Base-by-base conservation (phyloP, 75 land plant genomes). In the Picea glauca region DNA sequence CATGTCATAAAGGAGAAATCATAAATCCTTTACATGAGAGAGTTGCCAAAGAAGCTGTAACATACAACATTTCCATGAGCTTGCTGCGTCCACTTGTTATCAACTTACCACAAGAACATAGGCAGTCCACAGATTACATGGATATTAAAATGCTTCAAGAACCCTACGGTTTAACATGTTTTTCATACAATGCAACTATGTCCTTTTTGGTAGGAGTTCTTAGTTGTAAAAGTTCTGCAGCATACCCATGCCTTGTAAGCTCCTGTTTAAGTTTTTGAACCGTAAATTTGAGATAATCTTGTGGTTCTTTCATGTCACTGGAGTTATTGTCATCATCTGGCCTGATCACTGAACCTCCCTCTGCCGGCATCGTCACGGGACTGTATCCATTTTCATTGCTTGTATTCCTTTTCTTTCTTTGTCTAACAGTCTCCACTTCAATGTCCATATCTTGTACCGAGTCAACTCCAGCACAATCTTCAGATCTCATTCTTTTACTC, bases 131-230 rank as follows among this genome's bases (percentile, higher is more conserved):
- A 38, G 35, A 38, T 5, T 68, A 38, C 72, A 68, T 68, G 72
- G 20, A 43, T 17, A 68, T 40, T 68, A 7, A 65, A 32, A 64
- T 4, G 1, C 2, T 14, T 35, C 1, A 17, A 18, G 17, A 67
- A 8, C 8, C 72, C 46, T 68, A 68, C 7, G 46, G 35, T 40
- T 68, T 68, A 68, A 91, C 83, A 76, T 67, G 77, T 80, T 84
- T 84, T 78, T 92, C 97, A 82, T 96, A 96, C 35, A 96, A 75
- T 12, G 87, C 87, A 23, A 94, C 73, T 33, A 92, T 78, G 7
- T 96, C 94, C 80, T 88, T 94, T 80, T 96, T 96, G 70, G 75
- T 78, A 9, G 93, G 88, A 79, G 87, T 94, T 81, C 87, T 89
- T 82, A 89, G 50, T 82, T 83, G 80, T 65, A 92, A 80, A 65